A percentile compares a stretch with the other conserved stretches of the same genome.
Evolutionary conservation across 768 basidiomycete species (phyloP).

Genomic region (Candolleomyces eurysporus): DNA sequence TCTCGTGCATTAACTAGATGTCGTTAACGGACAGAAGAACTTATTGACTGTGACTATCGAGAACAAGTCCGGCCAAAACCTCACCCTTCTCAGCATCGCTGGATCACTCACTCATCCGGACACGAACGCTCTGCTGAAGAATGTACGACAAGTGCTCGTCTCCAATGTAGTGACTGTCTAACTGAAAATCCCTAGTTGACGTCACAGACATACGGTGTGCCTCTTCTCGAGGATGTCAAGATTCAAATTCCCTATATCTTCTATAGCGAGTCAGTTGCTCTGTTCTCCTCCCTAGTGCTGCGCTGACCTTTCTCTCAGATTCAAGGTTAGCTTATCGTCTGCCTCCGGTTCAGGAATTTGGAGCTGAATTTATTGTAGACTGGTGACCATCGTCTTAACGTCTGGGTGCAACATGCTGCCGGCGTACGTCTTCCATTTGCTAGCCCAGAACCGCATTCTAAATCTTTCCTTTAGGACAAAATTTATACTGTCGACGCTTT

Average conservation of each 20-base stretch:
- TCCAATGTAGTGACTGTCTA: not conserved
- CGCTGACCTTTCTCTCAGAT: slow-evolving; percentile 35
- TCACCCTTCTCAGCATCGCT: slow-evolving; percentile 62
- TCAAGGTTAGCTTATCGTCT: slow-evolving; percentile 45
- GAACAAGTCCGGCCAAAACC: slow-evolving; percentile 72
- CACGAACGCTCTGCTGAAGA: slow-evolving; percentile 64
- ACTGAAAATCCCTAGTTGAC: slow-evolving; percentile 47
- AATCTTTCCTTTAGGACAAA: slow-evolving; percentile 39
- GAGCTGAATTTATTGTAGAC: slow-evolving; percentile 42
- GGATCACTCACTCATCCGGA: slow-evolving; percentile 70
- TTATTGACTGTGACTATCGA: slow-evolving; percentile 62
- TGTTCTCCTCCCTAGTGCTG: not conserved
- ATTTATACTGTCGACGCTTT: slow-evolving; percentile 66
- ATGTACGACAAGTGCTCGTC: slow-evolving; percentile 39
- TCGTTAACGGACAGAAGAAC: slow-evolving; percentile 84
- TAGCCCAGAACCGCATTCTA: not conserved
- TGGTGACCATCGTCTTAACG: slow-evolving; percentile 67
- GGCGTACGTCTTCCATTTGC: slow-evolving; percentile 44
- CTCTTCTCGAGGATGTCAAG: slow-evolving; percentile 54
- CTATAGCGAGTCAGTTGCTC: slow-evolving; percentile 70
- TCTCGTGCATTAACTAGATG: slow-evolving; percentile 42
- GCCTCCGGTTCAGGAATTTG: not conserved
- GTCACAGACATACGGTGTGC: slow-evolving; percentile 47
- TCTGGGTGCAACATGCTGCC: slow-evolving; percentile 72
- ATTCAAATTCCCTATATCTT: slow-evolving; percentile 70